Evolutionary conservation across 73 alveolate species (phyloP).

Genomic region (Tetrahymena borealis): DNA sequence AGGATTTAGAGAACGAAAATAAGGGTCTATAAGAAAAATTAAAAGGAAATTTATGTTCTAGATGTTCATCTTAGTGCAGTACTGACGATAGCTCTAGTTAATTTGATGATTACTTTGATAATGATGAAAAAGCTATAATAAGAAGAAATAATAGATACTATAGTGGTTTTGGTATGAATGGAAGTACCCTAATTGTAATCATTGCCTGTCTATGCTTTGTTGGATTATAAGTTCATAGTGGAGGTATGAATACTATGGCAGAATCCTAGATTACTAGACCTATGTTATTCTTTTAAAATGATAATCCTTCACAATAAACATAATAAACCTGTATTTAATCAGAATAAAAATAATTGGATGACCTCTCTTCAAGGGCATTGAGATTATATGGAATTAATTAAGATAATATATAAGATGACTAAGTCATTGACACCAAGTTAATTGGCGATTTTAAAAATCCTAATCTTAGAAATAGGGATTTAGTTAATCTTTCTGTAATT

Average conservation of each 20-base stretch:
- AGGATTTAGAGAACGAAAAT: background rate
- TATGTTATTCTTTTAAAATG: background rate
- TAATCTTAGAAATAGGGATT: too few species aligned
- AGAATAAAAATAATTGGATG: too few species aligned
- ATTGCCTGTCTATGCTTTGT: background rate
- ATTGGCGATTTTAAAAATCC: too few species aligned
- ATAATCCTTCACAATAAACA: too few species aligned
- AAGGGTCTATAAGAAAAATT: background rate
- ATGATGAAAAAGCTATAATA: background rate
- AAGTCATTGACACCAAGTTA: too few species aligned
- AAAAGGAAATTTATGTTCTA: background rate
- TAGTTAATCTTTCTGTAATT: too few species aligned
- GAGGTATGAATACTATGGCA: background rate
- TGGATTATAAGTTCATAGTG: background rate
- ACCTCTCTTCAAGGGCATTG: too few species aligned
- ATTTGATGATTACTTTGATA: background rate
- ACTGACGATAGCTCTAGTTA: background rate
- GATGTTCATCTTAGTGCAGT: background rate
- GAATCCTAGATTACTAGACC: background rate
- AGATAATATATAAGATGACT: too few species aligned
- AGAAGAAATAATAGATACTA: background rate
- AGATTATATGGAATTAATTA: too few species aligned
- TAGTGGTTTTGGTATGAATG: background rate
- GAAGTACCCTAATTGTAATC: background rate
- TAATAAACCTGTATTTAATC: too few species aligned